Evolutionary conservation across 2,329 filamentous ascomycete species (phyloP), one percentile per base, ranked within the genome.

Genomic region (Nakataea oryzae): DNA sequence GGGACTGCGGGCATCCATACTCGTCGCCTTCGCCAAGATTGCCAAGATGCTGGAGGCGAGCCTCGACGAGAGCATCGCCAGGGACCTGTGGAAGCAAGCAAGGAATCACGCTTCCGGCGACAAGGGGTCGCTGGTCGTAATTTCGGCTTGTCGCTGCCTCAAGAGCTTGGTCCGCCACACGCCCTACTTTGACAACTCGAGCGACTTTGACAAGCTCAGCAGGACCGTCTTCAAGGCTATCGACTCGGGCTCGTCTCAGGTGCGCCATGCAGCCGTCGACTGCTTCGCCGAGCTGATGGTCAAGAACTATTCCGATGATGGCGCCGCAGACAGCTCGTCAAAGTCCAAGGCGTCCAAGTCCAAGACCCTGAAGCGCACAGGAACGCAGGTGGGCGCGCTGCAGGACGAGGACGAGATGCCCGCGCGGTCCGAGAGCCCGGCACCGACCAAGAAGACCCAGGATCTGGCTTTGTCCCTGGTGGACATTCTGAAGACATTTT

Each of bases 21-120:
- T 96, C 70, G 83, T 80, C 57, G 85, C 91, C 0, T 75, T 96
- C 59, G 86, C 84, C 55, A 93, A 92, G 75, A 83, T 97, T 54
- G 81, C 88, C 29, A 82, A 81, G 63, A 93, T 93, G 73, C 85
- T 97, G 30, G 83, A 84, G 62, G 80, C 81, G 6, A 91, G 90
- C 64, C 81, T 93, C 69, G 95, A 99, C 68, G 95, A 99, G 74
- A 80, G 78, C 62, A 81, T 93, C 50, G 90, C 90, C n/a, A 86
- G 92, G 70, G 93, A 97, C 72, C 85, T 96, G 21, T 97, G 92
- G 91, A 99, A 97, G 74, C 90, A 93, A 72, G 88, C 87, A 29
- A 86, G 95, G 65, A 91, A 82, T 73, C 83, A 89, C 67, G 89
- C 89, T 30, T 81, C 86, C 0, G 81, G 81, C 64, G 96, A 99